These are phyloP conservation scores for Amaranthus tricolor DNA, from an alignment of 179 eudicot species.

Conservation along the genomic window DNA sequence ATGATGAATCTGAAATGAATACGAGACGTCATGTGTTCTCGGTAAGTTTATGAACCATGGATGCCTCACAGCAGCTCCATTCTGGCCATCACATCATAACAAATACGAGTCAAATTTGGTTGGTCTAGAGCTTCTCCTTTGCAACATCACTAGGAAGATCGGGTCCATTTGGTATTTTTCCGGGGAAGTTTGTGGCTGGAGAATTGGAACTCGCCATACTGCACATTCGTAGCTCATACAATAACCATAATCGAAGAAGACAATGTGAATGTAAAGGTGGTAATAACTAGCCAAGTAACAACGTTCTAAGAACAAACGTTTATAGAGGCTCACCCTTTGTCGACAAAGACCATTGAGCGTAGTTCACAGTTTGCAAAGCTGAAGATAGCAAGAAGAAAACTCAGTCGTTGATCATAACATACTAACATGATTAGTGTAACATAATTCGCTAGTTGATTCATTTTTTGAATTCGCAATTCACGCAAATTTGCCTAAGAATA, in stretches of 20 bases:
- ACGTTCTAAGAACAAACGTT: neutral
- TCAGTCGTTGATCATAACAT: neutral
- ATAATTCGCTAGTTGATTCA: no score
- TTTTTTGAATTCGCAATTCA: no score
- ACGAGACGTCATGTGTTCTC: neutral
- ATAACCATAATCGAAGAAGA: neutral
- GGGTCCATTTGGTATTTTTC: slow-evolving; percentile 62
- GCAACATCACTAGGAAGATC: slow-evolving; percentile 65
- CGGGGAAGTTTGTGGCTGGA: slow-evolving; percentile 57
- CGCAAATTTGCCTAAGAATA: no score
- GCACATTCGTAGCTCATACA: slow-evolving; percentile 18
- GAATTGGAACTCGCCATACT: slow-evolving; percentile 53
- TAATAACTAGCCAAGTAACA: neutral
- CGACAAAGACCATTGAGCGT: slow-evolving; percentile 44
- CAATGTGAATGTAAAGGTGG: neutral
- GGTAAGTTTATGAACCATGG: neutral
- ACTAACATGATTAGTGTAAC: no score
- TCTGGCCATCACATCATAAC: neutral
- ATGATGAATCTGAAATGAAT: neutral
- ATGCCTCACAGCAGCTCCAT: neutral
- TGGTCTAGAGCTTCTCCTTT: slow-evolving; percentile 24
- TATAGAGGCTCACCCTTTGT: slow-evolving; percentile 35
- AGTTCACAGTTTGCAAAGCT: slow-evolving; percentile 52
- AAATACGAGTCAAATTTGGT: neutral
- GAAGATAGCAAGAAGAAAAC: slow-evolving; percentile 19